A percentile compares a stretch with the other conserved stretches of the same genome.
Conservation (phyloP, 805 yeast genomes). For the Wickerhamiella azyma region DNA sequence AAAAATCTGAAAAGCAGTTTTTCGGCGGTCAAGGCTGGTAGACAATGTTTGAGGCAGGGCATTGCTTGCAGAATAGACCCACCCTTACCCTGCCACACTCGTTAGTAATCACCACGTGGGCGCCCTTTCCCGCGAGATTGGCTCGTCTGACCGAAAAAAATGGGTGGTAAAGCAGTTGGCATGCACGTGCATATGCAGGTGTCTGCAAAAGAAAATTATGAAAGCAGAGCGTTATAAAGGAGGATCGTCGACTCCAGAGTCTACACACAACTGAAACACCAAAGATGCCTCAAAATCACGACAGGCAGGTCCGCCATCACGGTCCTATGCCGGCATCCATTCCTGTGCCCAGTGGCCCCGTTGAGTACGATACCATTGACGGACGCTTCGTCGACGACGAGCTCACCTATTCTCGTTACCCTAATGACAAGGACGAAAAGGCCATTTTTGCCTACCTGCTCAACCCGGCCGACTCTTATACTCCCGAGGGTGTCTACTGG, state of each 20-base stretch:
- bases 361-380: conserved; percentile 29
- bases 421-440: conserved; percentile 23
- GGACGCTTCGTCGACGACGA: conserved; percentile 22
- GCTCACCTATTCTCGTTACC: conserved; percentile 17
- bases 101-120: conserved; percentile 5
- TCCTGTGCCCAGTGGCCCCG: conserved; percentile 28
- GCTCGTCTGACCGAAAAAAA: not conserved
- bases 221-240: not conserved
- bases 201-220: not conserved
- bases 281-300: conserved; percentile 1
- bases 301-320: conserved; percentile 18
- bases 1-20: no score
- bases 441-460: conserved; percentile 24
- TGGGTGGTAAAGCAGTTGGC: not conserved
- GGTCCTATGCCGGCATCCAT: conserved; percentile 26
- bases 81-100: not conserved
- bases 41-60: no score
- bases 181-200: conserved; percentile 8
- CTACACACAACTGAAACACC: no score
- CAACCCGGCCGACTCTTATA: conserved; percentile 25
- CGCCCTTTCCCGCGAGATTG: not conserved
- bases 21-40: no score
- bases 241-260: not conserved
- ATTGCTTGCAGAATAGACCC: not conserved
- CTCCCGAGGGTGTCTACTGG: conserved; percentile 27